Evolutionary conservation across 2,329 filamentous ascomycete species (phyloP), one percentile per base, ranked within the genome.

Genomic region (Stagonosporopsis rhizophila): DNA sequence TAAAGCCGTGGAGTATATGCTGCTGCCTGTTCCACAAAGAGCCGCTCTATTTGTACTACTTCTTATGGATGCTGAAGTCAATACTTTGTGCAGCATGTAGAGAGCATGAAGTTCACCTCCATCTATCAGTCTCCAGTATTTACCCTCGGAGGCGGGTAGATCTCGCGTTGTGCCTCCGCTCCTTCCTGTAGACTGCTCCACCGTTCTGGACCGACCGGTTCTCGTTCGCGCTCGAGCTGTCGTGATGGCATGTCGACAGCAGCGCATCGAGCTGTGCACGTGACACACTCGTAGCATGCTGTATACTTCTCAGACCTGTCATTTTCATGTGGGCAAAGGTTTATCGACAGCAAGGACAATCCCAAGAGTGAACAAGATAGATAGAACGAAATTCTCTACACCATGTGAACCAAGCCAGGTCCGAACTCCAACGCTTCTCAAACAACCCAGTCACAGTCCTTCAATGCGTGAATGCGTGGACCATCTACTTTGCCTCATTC

Each of bases 401-500:
- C 28, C 30, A 37, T 50, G 32, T 12, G 28, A 23, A 44, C 23
- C 22, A 28, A 27, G 12, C n/a, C 30, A 32, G 22, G 7, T 40
- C 39, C 41, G 27, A 45, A 52, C 49, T 45, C 49, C 49, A 32
- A 7, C 40, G 48, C 48, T 50, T 34, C 27, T 37, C 39, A 37
- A 51, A 28, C n/a, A 42, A 19, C 30, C 17, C 37, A 14, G 11
- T 28, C 12, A 19, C 20, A 46, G 19, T 3, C 30, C 8, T 17
- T 3, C 17, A 14, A 12, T 11, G 9, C 28, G 7, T 30, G 6
- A 11, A 8, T 25, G n/a, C n/a, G n/a, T n/a, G 25, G 5, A 47
- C 11, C n/a, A 22, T 19, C 48, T 48, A 56, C 52, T 55, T 58
- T 15, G 30, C 52, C 34, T 63, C 58, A 1, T 28, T 45, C 45